Base-by-base conservation (phyloP, 805 yeast genomes). In the Kodamaea lidongshanica region DNA sequence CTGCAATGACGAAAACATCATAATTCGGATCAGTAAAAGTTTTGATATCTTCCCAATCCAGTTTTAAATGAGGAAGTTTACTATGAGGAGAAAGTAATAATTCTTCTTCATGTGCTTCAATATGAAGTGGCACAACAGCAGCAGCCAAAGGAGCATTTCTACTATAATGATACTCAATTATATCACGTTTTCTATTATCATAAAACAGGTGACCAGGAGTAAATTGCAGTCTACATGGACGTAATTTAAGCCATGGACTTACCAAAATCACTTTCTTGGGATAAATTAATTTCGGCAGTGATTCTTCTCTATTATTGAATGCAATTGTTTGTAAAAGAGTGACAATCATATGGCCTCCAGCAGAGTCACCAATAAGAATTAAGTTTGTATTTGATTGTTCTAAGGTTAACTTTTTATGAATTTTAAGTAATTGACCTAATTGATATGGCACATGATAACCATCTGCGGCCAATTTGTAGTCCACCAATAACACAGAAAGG, bases 291-390 rank as follows among this genome's bases (percentile, higher is more conserved):
- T 32, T 23, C 11, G 33, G 23, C 5, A 25, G 18, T 15, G 46
- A 12, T 8, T 45, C 38, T 61, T 41, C 14, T 5, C 16, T n/a
- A 19, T 32, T 32, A 18, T 21, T 26, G 11, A 12, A 21, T 1
- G 31, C 24, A 13, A 32, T 27, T 25, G 37, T 48, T 30, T 59
- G 57, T 10, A 59, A 39, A 34, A 50, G 54, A 11, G 45, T 45
- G 12, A 62, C 38, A 10, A 52, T 41, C 36, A 64, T 49, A 38
- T 62, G 52, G 1, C 64, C 68, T 16, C 70, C 70, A 7, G 68
- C 68, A 1, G 67, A 61, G 38, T 64, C 70, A 3, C 70, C 69
- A 40, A 64, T 38, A 4, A 63, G 41, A 8, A 49, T 47, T 11
- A 64, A 45, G 27, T 61, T 59, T 10, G 40, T 32, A 29, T 42